Percentiles rank a stretch among this genome's conserved stretches.
Evolutionary conservation across 2,329 filamentous ascomycete genomes (phyloP).

Genomic region (Knufia petricola): DNA sequence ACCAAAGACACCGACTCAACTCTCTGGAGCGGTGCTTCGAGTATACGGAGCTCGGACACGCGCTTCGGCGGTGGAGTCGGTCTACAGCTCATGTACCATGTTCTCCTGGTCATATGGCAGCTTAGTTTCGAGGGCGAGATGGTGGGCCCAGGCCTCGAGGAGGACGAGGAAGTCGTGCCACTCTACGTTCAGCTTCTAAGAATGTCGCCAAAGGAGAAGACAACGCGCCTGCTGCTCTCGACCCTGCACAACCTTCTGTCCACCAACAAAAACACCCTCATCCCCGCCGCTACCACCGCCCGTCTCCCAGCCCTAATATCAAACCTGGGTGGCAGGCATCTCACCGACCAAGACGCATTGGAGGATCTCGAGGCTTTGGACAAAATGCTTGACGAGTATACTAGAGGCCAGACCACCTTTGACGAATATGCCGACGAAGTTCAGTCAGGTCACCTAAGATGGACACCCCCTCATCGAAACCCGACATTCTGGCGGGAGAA

Average conservation of each 20-base stretch:
- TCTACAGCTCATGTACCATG: constrained; percentile 86
- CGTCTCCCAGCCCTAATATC: constrained; percentile 59
- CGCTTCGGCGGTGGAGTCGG: constrained; percentile 67
- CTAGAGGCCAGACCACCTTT: constrained; percentile 57
- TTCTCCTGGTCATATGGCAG: constrained; percentile 90
- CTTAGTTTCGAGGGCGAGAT: constrained; percentile 74
- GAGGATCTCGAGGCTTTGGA: constrained; percentile 41
- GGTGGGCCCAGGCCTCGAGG: constrained; percentile 71
- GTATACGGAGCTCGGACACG: constrained; percentile 55
- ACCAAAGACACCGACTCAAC: constrained; percentile 57
- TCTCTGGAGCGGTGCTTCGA: constrained; percentile 41
- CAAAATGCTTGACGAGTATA: constrained; percentile 77
- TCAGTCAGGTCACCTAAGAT: constrained; percentile 75
- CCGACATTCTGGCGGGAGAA: constrained; percentile 87
- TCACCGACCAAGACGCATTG: constrained; percentile 40
- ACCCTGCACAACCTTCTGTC: constrained; percentile 82
- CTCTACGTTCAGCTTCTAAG: constrained; percentile 88
- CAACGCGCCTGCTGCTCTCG: constrained; percentile 78
- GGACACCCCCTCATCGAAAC: constrained; percentile 85
- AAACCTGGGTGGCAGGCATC: constrained; percentile 45
- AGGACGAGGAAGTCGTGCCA: constrained; percentile 87
- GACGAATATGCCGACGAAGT: constrained; percentile 71
- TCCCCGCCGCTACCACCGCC: constrained; percentile 78
- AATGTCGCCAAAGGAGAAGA: constrained; percentile 95
- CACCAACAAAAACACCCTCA: constrained; percentile 55